A percentile compares a stretch with the other conserved stretches of the same genome.
These are phyloP conservation scores for Phytomonas sp. DNA, from an alignment of 208 protist species.

Conservation along the genomic window DNA sequence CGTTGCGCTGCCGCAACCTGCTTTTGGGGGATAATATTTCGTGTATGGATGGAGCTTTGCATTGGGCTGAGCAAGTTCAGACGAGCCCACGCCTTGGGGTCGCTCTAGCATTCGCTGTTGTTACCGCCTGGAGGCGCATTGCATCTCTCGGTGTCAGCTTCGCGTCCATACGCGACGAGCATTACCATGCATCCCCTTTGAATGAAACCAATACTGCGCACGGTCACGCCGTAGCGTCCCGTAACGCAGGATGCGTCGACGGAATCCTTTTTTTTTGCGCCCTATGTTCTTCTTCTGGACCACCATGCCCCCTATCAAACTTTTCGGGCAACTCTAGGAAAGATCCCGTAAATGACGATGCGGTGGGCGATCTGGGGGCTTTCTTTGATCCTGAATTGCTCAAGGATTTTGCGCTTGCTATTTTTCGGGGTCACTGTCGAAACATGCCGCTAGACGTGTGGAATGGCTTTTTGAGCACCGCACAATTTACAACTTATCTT, in stretches of 20 bases:
- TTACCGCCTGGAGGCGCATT: background rate
- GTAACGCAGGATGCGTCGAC: background rate
- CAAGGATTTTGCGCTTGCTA: background rate
- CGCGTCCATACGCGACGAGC: background rate
- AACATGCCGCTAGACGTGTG: background rate
- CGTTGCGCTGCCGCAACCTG: background rate
- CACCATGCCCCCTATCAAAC: background rate
- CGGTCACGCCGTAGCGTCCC: background rate
- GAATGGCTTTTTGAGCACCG: background rate
- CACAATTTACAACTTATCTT: background rate
- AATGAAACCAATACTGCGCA: background rate
- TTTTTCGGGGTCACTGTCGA: background rate
- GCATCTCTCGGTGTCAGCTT: background rate
- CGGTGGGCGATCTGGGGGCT: background rate
- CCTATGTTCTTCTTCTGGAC: background rate
- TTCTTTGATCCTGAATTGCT: background rate
- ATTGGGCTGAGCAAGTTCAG: background rate
- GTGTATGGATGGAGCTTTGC: background rate
- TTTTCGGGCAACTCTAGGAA: background rate
- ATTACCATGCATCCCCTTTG: background rate
- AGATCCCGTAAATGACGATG: background rate
- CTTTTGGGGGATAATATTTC: background rate
- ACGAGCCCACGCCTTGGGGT: background rate
- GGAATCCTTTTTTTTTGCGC: background rate
- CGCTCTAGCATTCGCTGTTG: background rate